Conservation (phyloP, 1,284 basidiomycete genomes). For the Phellopilus nigrolimitatus region DNA sequence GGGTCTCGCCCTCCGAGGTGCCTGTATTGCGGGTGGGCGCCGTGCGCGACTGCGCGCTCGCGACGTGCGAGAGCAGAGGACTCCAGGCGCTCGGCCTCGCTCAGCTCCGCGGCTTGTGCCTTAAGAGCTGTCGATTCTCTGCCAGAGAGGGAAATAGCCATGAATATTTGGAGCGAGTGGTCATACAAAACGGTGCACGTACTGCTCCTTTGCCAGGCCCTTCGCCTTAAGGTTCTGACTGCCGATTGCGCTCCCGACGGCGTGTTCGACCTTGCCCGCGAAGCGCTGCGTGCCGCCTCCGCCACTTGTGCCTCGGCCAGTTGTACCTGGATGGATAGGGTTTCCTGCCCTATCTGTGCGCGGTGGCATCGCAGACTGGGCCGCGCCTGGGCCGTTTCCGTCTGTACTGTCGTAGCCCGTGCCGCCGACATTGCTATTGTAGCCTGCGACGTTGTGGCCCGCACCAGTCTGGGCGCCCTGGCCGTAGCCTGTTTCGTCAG, state of each 20-base stretch:
- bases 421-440: not conserved
- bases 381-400: not conserved
- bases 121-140: constrained; percentile 45
- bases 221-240: constrained; percentile 45
- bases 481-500: not conserved
- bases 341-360: constrained; percentile 11
- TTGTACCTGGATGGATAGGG: constrained; percentile 2
- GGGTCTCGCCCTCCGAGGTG: constrained; percentile 16
- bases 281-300: constrained; percentile 29
- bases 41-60: constrained; percentile 49
- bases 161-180: not conserved
- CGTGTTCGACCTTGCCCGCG: constrained; percentile 46
- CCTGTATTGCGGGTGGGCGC: constrained; percentile 26
- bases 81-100: constrained; percentile 52
- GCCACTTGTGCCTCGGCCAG: no score
- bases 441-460: no score
- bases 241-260: constrained; percentile 42
- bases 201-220: constrained; percentile 50
- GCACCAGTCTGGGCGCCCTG: no score
- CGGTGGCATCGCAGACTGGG: constrained; percentile 11
- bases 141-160: not conserved
- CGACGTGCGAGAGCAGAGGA: constrained; percentile 43
- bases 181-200: constrained; percentile 21
- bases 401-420: not conserved
- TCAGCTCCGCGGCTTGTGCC: constrained; percentile 43